Conservation (phyloP, 2,329 filamentous ascomycete species). For the Calonectria fujianensis region DNA sequence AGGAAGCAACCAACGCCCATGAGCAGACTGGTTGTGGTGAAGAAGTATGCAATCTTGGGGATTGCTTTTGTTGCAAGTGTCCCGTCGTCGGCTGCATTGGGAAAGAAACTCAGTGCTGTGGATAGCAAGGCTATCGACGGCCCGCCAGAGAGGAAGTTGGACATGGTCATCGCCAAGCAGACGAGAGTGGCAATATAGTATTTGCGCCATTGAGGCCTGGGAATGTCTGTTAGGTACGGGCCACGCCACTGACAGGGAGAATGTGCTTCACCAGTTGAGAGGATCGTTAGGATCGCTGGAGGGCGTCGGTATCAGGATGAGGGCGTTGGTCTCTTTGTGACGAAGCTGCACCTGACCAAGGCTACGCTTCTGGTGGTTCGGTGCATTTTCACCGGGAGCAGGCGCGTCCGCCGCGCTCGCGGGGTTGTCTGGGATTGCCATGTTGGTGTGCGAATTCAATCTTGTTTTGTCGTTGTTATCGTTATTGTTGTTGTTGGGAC, state of each 20-base stretch:
- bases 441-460: constrained; percentile 7
- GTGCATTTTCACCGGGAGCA: constrained; percentile 29
- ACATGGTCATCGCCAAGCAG: constrained; percentile 72
- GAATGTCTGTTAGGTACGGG: constrained; percentile 30
- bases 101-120: constrained; percentile 69
- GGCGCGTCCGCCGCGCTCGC: constrained; percentile 5
- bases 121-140: constrained; percentile 70
- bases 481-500: not conserved
- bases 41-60: constrained; percentile 70
- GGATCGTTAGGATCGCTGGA: constrained; percentile 55
- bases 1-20: constrained; percentile 62
- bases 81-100: constrained; percentile 55
- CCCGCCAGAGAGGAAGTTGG: constrained; percentile 74
- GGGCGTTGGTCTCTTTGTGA: constrained; percentile 65
- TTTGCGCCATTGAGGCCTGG: constrained; percentile 67
- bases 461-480: not conserved
- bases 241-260: constrained; percentile 39
- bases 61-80: constrained; percentile 60
- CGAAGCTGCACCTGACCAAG: constrained; percentile 66
- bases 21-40: constrained; percentile 69
- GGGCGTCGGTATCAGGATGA: constrained; percentile 64
- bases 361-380: constrained; percentile 51
- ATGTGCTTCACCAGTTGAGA: constrained; percentile 67
- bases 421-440: constrained; percentile 26
- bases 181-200: constrained; percentile 70